Evolutionary conservation across 73 alveolate species (phyloP), one percentile per base, ranked within the genome.

Genomic region (Uronychia binucleata): DNA sequence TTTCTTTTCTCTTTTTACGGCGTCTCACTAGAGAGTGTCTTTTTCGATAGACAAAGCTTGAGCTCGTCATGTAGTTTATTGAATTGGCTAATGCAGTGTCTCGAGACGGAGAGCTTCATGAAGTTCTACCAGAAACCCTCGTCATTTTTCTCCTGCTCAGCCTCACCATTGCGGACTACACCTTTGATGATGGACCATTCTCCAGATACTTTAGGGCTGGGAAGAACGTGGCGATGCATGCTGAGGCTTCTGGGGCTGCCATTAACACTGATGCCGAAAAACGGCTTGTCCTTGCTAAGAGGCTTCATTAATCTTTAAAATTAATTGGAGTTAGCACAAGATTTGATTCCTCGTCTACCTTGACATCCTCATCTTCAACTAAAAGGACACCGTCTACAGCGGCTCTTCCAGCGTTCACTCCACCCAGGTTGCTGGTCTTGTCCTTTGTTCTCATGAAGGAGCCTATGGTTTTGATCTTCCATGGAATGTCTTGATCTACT

Each of bases 331-430:
- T 46, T 11, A 46, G 67, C 19, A 11, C 19, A 5, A 46, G 19
- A 30, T 75, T 27, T 75, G 59, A 35, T 26, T 75, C 30, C 58
- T 75, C 81, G 30, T 75, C 58, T 1, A 27, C 27, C 30, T 26
- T 25, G n/a, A 46, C 67, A 11, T 46, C 67, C 67, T 46, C 67
- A 8, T 79, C 83, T 14, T 90, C 90, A 8, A 87, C 67, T 59
- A 96, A 83, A 77, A 87, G 90, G 26, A 98, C 98, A 57, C 81
- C 77, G 86, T 93, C 97, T 34, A 96, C 86, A 29, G 87, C 97
- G 0, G 98, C 98, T 58, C 86, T 91, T 0, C 99, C 99, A 57
- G 97, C 98, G 77, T 93, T 95, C 13, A 95, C 96, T 11, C 99
- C 99, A n/a, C 99, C 99, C 82, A 94, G 98, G 84, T 93, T 90